Evolutionary conservation across 2,329 filamentous ascomycete species (phyloP), one percentile per base, ranked within the genome.

Genomic region (Paraconiothyrium brasiliense): DNA sequence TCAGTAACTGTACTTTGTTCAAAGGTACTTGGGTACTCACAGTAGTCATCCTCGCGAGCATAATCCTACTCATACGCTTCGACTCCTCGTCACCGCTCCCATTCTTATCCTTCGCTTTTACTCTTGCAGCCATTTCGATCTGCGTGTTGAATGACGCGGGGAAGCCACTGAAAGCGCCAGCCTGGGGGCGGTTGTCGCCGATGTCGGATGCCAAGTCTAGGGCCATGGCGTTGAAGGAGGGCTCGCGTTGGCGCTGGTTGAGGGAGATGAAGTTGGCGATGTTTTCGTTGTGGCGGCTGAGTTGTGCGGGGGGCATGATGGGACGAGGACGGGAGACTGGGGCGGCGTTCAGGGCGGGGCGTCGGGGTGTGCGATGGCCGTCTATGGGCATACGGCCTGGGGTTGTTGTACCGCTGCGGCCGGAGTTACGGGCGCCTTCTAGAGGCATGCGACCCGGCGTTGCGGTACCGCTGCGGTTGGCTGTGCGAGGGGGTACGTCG

Each of bases 11-110:
- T 37, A 10, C 2, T 14, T 37, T 3, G 5, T 14, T 4, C 5
- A 10, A 37, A 37, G 35, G 35, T 5, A 41, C 8, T 20, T n/a
- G 39, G 39, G 16, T 7, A 41, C 43, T 46, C 11, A 46, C 43
- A 22, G 43, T 94, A 76, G 95, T 95, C 93, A 97, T 97, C 37
- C 93, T 85, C 9, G 93, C 92, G 49, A 97, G 83, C 79, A 97
- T 91, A 49, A 97, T 85, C 59, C 92, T 87, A 68, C 90, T 86
- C 73, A 91, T 78, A 41, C 75, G 70, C 13, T 74, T 76, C 13
- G 67, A 71, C n/a, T 79, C 77, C 1, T 75, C 75, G 20, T 76
- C 71, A 2, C 27, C 27, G 13, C 66, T 69, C 34, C 75, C 72
- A 20, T 64, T 71, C 10, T 58, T 60, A 41, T 70, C 69, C 37